Evolutionary conservation across 2,329 filamentous ascomycete genomes (phyloP), one percentile per base, ranked within the genome.

Genomic region (Pseudogymnoascus sp.): DNA sequence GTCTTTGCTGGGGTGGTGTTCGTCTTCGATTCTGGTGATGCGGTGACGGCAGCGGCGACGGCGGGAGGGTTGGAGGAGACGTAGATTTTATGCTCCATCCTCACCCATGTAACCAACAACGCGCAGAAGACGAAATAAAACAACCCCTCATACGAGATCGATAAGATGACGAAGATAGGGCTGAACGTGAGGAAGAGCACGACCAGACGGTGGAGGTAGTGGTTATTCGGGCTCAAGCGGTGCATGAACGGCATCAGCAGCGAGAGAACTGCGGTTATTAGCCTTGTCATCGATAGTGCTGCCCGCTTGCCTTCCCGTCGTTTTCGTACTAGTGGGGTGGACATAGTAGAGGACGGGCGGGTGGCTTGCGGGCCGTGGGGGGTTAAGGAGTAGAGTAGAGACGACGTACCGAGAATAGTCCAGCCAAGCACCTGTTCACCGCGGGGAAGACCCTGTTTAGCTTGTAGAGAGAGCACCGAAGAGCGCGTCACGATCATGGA

Each of bases 71-170:
- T 53, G 66, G 73, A 76, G 70, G 75, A 80, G 16, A 75, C 72
- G 71, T 88, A 86, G 59, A 93, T 84, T 63, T 84, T 85, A 73
- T 95, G 89, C 74, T 99, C 94, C 1, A 99, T 81, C n/a, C 87
- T 86, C 35, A 97, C 90, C 94, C 94, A 99, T 63, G 87, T 86
- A 61, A 96, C 81, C 4, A 99, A 78, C 21, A 88, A 90, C 62
- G 89, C 79, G 71, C 87, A 92, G 75, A 97, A 99, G 10, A 88
- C 86, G 65, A 97, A 85, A 75, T 97, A 99, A 75, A 99, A 99
- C 1, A 99, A 81, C 0, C 93, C 93, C 75, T 99, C 94, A 77
- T 96, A 99, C 0, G 93, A 97, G 69, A 97, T 97, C 6, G 92
- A 96, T 60, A 99, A 84, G 70, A 99, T 93, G 72, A 99, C 89